A percentile compares a stretch with the other conserved stretches of the same genome.
Evolutionary conservation across 495 filamentous ascomycete species (phyloP).

Genomic region (Aspergillus sclerotioniger): DNA sequence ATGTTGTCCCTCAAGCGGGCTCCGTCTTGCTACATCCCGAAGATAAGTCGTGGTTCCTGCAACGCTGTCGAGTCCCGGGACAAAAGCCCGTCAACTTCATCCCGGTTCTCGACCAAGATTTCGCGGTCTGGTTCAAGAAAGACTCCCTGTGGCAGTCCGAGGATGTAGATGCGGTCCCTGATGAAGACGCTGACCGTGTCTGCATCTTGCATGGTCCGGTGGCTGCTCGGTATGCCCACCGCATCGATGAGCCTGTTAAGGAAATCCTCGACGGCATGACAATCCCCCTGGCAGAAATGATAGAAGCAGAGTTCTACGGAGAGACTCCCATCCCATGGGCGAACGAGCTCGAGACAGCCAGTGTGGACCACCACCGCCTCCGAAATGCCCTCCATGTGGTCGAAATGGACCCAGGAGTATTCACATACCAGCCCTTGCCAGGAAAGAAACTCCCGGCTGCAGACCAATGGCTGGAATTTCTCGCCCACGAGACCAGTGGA

Average conservation of each 20-base stretch:
- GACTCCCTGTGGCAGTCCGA: slow-evolving; percentile 39
- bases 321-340: neutral
- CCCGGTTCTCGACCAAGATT: slow-evolving; percentile 29
- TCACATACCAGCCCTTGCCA: neutral
- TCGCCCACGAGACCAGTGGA: neutral
- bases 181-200: slow-evolving; percentile 26
- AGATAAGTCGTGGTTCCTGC: neutral
- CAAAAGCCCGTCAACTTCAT: slow-evolving; percentile 34
- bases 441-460: neutral
- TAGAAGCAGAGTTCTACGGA: neutral
- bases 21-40: neutral
- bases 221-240: slow-evolving; percentile 24
- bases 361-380: neutral
- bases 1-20: neutral
- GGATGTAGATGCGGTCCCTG: slow-evolving; percentile 32
- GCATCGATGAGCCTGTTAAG: slow-evolving; percentile 24
- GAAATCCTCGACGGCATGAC: slow-evolving; percentile 26
- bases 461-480: neutral
- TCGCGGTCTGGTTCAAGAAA: slow-evolving; percentile 38
- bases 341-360: neutral
- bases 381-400: neutral
- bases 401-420: neutral
- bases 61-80: slow-evolving; percentile 1
- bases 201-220: slow-evolving; percentile 36
- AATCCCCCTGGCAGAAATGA: slow-evolving; percentile 1